Evolutionary conservation across 192 early-diverging fungal species (phyloP).

Genomic region (Umbelopsis sp.): DNA sequence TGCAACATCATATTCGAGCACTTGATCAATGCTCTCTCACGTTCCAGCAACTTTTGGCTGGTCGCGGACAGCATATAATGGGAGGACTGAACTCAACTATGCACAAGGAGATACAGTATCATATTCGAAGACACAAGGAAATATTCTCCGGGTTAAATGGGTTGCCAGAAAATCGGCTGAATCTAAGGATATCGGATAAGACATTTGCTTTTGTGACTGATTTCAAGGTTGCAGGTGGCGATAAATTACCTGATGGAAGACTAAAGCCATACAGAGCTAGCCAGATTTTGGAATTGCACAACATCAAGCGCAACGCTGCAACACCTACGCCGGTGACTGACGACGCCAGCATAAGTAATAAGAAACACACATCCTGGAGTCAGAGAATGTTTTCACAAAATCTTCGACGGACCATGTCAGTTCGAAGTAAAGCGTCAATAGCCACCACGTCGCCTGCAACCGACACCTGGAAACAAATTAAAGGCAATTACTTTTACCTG

Average conservation of each 20-base stretch:
- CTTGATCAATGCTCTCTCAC: constrained; percentile 13
- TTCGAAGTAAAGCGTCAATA: not conserved
- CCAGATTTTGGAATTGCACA: constrained; percentile 12
- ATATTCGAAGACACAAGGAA: constrained; percentile 11
- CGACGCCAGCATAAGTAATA: not conserved
- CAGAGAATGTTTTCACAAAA: constrained; percentile 12
- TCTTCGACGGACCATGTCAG: not conserved
- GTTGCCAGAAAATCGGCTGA: constrained; percentile 7
- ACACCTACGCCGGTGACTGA: not conserved
- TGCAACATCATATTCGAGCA: constrained; percentile 18
- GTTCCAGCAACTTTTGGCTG: not conserved
- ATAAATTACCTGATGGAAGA: constrained; percentile 9
- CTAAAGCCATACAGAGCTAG: constrained; percentile 15
- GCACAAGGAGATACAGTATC: constrained; percentile 10
- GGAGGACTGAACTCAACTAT: constrained; percentile 11
- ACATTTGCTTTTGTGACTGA: constrained; percentile 17
- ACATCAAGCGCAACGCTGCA: constrained; percentile 2
- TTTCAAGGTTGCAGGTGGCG: constrained; percentile 5
- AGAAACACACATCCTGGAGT: constrained; percentile 1
- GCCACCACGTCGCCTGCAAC: not conserved
- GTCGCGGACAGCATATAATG: constrained; percentile 14
- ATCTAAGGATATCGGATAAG: constrained; percentile 3
- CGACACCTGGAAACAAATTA: constrained; percentile 5
- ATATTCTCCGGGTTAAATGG: constrained; percentile 11
- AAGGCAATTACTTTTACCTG: not conserved